Percentiles rank a stretch among this genome's conserved stretches.
Evolutionary conservation across 1,284 basidiomycete genomes (phyloP).

Genomic region (Anthracocystis panici-leucophaei): DNA sequence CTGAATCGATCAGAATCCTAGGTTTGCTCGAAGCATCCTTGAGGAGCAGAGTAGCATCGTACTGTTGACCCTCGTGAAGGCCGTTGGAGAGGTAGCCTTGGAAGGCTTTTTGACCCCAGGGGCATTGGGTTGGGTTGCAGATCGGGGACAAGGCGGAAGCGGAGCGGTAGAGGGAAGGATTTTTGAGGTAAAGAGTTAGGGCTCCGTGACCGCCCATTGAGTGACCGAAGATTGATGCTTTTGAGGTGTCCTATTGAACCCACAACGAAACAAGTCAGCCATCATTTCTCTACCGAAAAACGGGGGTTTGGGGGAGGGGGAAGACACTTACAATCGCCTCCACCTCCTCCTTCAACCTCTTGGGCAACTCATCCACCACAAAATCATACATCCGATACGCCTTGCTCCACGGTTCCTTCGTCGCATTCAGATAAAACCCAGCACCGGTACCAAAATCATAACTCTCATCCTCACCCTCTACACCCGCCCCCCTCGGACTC

Average conservation of each 20-base stretch:
- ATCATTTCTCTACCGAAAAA: too few species aligned
- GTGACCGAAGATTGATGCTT: constrained; percentile 63
- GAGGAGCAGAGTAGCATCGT: constrained; percentile 90
- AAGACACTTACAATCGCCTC: constrained; percentile 37
- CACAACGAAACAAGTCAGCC: too few species aligned
- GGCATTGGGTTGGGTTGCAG: constrained; percentile 84
- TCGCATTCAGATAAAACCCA: constrained; percentile 68
- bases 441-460: constrained; percentile 75
- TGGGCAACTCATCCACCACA: constrained; percentile 58
- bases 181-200: constrained; percentile 85
- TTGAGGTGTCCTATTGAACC: constrained; percentile 28
- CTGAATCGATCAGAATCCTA: constrained; percentile 69
- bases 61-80: constrained; percentile 79
- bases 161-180: constrained; percentile 79
- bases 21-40: constrained; percentile 74
- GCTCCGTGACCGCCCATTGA: constrained; percentile 97
- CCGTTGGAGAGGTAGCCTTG: constrained; percentile 81
- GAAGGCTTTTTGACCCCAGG: constrained; percentile 96
- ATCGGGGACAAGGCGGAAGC: constrained; percentile 95
- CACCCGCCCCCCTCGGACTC: constrained; percentile 89
- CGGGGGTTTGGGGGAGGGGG: too few species aligned
- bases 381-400: constrained; percentile 67
- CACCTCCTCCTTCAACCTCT: constrained; percentile 28
- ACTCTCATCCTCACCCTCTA: constrained; percentile 83
- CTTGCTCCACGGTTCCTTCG: constrained; percentile 60